Conservation (phyloP, 2,329 filamentous ascomycete genomes). For the Knufia petricola region DNA sequence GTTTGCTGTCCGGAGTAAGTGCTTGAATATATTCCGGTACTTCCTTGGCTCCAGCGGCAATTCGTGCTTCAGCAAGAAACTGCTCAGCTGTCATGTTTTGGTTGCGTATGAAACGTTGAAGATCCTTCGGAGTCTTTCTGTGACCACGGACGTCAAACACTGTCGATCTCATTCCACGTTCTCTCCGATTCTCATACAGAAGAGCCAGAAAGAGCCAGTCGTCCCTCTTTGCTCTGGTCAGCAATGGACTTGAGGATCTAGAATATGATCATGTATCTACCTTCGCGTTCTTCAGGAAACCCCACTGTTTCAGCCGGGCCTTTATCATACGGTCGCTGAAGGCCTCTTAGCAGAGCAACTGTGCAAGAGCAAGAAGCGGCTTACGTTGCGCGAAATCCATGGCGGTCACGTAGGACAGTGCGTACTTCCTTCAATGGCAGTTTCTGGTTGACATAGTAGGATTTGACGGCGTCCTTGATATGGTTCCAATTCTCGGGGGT, state of each 20-base stretch:
- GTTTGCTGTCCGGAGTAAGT: slow-evolving; percentile 16
- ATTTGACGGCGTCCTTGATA: slow-evolving; percentile 7
- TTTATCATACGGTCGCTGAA: slow-evolving; percentile 15
- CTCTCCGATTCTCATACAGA: slow-evolving; percentile 17
- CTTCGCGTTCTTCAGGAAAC: slow-evolving; percentile 21
- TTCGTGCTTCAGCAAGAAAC: slow-evolving; percentile 18
- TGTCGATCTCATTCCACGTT: slow-evolving; percentile 17
- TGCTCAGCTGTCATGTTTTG: slow-evolving; percentile 22
- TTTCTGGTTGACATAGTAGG: slow-evolving; percentile 10
- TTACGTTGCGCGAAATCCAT: slow-evolving; percentile 23
- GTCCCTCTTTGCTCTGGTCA: slow-evolving; percentile 14
- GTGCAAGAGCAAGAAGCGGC: slow-evolving; percentile 4
- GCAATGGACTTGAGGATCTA: too few species aligned
- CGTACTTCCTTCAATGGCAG: slow-evolving; percentile 9
- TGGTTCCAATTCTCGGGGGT: slow-evolving; percentile 8
- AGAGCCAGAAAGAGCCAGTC: slow-evolving; percentile 23
- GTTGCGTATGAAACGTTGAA: slow-evolving; percentile 23
- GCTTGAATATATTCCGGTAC: slow-evolving; percentile 17
- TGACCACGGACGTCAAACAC: slow-evolving; percentile 22
- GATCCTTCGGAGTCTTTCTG: slow-evolving; percentile 18
- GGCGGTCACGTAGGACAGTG: slow-evolving; percentile 10
- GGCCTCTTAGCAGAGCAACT: slow-evolving; percentile 1
- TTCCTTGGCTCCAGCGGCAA: slow-evolving; percentile 11
- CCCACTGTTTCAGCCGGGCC: slow-evolving; percentile 21
- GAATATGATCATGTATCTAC: too few species aligned